Percentiles rank a stretch among this genome's conserved stretches.
Evolutionary conservation across 1,284 basidiomycete species (phyloP).

Genomic region (Albatrellus sp.): DNA sequence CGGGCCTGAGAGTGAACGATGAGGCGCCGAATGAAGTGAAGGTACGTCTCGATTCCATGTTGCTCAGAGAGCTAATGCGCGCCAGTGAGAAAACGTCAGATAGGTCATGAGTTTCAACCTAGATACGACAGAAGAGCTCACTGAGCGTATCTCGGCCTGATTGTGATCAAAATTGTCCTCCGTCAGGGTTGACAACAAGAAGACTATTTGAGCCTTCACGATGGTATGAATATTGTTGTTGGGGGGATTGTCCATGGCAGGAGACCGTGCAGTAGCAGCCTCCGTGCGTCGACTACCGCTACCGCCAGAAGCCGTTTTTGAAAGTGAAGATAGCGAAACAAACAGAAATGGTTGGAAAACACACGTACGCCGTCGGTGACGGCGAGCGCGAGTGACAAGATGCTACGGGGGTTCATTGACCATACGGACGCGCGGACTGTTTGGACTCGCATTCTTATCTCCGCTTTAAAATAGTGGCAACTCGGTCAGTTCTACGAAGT

Average conservation of each 20-base stretch:
- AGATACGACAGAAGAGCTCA: slow-evolving; percentile 29
- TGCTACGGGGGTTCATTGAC: neutral
- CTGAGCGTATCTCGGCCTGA: slow-evolving; percentile 82
- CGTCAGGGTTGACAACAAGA: slow-evolving; percentile 83
- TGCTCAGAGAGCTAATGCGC: slow-evolving; percentile 72
- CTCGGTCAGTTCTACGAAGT: too few relatives aligned
- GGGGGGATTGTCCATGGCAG: slow-evolving; percentile 54
- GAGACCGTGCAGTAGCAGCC: slow-evolving; percentile 50
- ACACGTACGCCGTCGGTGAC: slow-evolving; percentile 22
- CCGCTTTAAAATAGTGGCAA: neutral
- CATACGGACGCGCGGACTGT: neutral
- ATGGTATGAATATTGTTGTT: slow-evolving; percentile 56
- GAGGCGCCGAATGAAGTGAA: slow-evolving; percentile 89
- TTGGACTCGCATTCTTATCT: neutral
- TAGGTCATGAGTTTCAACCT: slow-evolving; percentile 3
- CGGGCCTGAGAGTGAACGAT: slow-evolving; percentile 75
- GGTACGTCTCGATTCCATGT: slow-evolving; percentile 89
- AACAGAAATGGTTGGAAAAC: slow-evolving; percentile 17
- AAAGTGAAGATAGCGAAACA: slow-evolving; percentile 12
- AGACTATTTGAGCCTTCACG: slow-evolving; percentile 86
- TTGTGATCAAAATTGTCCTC: slow-evolving; percentile 93
- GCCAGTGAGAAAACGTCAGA: slow-evolving; percentile 8
- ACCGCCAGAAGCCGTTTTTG: slow-evolving; percentile 67
- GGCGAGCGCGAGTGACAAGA: slow-evolving; percentile 17
- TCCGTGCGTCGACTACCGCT: slow-evolving; percentile 62